phyloP scores from a whole-genome alignment of 1,284 basidiomycete species.

The Melampsora americana region DNA sequence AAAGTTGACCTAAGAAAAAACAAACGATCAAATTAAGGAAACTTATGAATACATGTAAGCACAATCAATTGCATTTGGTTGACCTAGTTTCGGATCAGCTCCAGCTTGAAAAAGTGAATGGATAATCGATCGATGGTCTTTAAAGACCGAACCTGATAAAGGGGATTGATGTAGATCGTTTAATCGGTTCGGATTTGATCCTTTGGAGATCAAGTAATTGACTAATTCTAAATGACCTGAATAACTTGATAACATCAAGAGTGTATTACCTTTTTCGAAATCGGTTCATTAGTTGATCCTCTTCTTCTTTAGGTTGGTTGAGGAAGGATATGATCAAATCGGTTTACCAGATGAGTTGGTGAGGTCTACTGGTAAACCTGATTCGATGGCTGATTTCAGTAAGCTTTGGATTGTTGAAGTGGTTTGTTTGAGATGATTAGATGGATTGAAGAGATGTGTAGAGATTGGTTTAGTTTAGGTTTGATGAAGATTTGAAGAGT shows the following conservation, averaged over 20 bases:
- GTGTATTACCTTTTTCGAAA: slow-evolving; percentile 50
- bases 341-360: slow-evolving; percentile 60
- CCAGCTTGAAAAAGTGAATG: slow-evolving; percentile 63
- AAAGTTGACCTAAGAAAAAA: too few relatives aligned
- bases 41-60: slow-evolving; percentile 55
- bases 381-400: slow-evolving; percentile 63
- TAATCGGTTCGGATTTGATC: slow-evolving; percentile 55
- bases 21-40: too few relatives aligned
- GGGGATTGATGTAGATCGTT: slow-evolving; percentile 77
- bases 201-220: slow-evolving; percentile 58
- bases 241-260: slow-evolving; percentile 79
- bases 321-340: too few relatives aligned
- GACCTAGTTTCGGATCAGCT: slow-evolving; percentile 67
- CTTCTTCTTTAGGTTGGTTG: slow-evolving; percentile 62
- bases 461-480: too few relatives aligned
- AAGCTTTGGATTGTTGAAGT: slow-evolving; percentile 47
- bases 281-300: slow-evolving; percentile 52
- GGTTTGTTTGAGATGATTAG: background rate
- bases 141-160: slow-evolving; percentile 78
- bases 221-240: slow-evolving; percentile 67
- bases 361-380: slow-evolving; percentile 72
- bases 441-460: background rate
- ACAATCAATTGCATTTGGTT: slow-evolving; percentile 69
- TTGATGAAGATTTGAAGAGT: too few relatives aligned
- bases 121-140: slow-evolving; percentile 65